Percentiles rank a stretch among this genome's conserved stretches.
Evolutionary conservation across 805 yeast species (phyloP).

Genomic region (Hanseniaspora meyeri): DNA sequence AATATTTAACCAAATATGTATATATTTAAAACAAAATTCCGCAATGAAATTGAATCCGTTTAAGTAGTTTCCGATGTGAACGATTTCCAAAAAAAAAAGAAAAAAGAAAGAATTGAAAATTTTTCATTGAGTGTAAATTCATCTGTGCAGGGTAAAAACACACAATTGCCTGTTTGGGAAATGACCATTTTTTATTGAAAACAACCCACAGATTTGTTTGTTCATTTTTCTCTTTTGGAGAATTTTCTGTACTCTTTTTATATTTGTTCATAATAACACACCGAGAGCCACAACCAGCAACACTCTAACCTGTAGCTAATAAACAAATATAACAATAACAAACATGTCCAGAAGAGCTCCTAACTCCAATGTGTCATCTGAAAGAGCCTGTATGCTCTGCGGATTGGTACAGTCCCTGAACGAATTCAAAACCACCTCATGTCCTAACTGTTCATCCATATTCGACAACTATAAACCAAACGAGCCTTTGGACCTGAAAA

Average conservation of each 20-base stretch:
- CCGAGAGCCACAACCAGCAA: too few relatives aligned
- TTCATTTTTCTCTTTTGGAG: too few relatives aligned
- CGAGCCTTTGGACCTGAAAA: slow-evolving; percentile 54
- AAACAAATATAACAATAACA: too few relatives aligned
- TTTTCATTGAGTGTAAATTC: background rate
- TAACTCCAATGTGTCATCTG: slow-evolving; percentile 27
- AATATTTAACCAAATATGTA: too few relatives aligned
- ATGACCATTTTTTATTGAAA: background rate
- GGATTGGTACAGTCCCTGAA: slow-evolving; percentile 76
- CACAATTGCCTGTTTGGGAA: background rate
- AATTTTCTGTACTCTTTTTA: too few relatives aligned
- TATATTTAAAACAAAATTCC: background rate
- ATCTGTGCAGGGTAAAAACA: background rate
- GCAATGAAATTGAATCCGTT: too few relatives aligned
- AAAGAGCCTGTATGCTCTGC: slow-evolving; percentile 95
- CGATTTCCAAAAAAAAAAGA: background rate
- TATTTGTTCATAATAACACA: too few relatives aligned
- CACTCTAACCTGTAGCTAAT: too few relatives aligned
- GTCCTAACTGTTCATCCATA: slow-evolving; percentile 92
- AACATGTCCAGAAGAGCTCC: slow-evolving; percentile 8
- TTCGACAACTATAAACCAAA: slow-evolving; percentile 39
- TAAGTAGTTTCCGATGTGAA: background rate
- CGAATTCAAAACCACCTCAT: slow-evolving; percentile 72
- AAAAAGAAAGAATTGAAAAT: background rate
- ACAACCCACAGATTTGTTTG: background rate